Conservation (phyloP, 2,329 filamentous ascomycete genomes). For the Aurifilum marmelostoma region DNA sequence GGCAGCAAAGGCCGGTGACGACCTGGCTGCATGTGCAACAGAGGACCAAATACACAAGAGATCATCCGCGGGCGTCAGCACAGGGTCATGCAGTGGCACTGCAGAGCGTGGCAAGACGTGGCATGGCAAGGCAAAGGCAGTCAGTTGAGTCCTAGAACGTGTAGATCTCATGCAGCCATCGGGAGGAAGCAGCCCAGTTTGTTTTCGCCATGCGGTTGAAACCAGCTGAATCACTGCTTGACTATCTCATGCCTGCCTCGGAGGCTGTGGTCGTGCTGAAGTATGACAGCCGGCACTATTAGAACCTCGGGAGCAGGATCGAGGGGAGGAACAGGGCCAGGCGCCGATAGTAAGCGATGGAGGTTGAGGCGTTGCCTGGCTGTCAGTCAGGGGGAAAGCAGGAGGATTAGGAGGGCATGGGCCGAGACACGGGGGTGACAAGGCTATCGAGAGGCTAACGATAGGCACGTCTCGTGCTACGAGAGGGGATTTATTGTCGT, state of each 20-base stretch:
- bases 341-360: neutral
- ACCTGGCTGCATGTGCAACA: neutral
- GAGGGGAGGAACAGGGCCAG: neutral
- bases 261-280: too few relatives aligned
- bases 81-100: neutral
- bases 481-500: neutral
- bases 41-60: neutral
- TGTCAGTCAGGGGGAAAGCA: neutral
- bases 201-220: neutral
- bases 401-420: neutral
- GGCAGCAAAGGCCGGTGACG: neutral
- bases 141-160: too few relatives aligned
- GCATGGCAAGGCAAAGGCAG: conserved; percentile 12
- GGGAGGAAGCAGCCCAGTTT: too few relatives aligned
- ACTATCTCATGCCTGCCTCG: too few relatives aligned
- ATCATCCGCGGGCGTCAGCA: neutral
- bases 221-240: too few relatives aligned
- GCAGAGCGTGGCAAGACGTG: conserved; percentile 1
- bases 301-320: neutral
- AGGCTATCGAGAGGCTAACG: neutral
- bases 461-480: neutral
- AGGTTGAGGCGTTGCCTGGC: neutral
- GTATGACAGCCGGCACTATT: neutral
- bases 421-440: neutral
- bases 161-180: neutral